Evolutionary conservation across 2,329 filamentous ascomycete species (phyloP).

Genomic region (Triangularia setosa): DNA sequence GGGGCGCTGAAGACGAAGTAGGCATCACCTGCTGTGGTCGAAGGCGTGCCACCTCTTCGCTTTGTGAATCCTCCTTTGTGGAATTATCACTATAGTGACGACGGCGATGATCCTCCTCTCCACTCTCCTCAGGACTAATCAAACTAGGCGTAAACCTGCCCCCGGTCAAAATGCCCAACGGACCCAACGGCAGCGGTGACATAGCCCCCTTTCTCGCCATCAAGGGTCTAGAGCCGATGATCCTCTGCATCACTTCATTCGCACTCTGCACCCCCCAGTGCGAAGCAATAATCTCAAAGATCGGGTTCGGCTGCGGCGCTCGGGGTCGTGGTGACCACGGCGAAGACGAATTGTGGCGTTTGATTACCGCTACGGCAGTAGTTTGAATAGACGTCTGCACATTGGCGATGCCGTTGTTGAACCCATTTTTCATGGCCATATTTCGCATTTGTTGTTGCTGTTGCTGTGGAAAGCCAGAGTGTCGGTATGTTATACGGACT

Average conservation of each 20-base stretch:
- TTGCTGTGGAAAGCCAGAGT: slow-evolving; percentile 50
- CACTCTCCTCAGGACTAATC: not conserved
- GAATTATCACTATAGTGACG: not conserved
- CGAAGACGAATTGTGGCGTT: slow-evolving; percentile 45
- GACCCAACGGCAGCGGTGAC: not conserved
- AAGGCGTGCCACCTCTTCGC: slow-evolving; percentile 7
- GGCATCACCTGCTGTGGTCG: not conserved
- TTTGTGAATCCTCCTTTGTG: not conserved
- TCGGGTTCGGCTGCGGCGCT: slow-evolving; percentile 33
- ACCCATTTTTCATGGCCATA: slow-evolving; percentile 27
- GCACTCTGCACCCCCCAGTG: slow-evolving; percentile 48
- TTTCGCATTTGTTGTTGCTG: not conserved
- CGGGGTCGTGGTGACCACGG: slow-evolving; percentile 46
- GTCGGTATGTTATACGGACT: slow-evolving; percentile 50
- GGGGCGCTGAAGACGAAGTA: not conserved
- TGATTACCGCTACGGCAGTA: slow-evolving; percentile 47
- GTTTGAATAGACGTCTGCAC: slow-evolving; percentile 51
- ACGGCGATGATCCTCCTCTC: not conserved
- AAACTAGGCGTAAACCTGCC: not conserved
- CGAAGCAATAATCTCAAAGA: slow-evolving; percentile 44
- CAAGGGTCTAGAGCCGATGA: slow-evolving; percentile 18
- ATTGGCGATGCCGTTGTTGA: slow-evolving; percentile 36
- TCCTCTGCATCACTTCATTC: slow-evolving; percentile 37
- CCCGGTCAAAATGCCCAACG: not conserved
- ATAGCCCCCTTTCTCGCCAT: not conserved